Evolutionary conservation across 495 filamentous ascomycete species (phyloP), one percentile per base, ranked within the genome.

Genomic region (Daldinia decipiens): DNA sequence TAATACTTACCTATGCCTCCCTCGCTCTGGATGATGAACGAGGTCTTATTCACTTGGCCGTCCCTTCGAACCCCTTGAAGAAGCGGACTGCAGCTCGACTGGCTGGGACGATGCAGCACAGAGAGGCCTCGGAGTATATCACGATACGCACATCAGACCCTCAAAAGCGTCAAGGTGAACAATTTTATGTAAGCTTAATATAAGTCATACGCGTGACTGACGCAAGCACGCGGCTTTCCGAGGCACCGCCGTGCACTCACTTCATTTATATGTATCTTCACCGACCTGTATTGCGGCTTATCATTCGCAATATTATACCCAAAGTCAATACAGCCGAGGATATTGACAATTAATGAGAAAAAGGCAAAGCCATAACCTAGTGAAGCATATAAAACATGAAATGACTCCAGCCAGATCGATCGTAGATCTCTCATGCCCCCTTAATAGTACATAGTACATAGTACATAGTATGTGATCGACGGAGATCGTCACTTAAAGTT

Each of bases 151-250:
- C 11, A 29, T 27, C 4, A 26, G 24, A 29, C 50, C 50, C 50
- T 52, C 24, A 4, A 52, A 27, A 11, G 5, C n/a, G 21, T 51
- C 26, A 21, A 1, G 7, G 11, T 21, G 3, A 26, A 51, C 19
- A 55, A 55, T 55, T 60, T 27, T 27, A 53, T 59, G 43, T 47
- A 65, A 60, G 60, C 38, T 55, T 65, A 70, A 70, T 70, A 61
- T 70, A 61, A 51, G 50, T 70, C 50, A 64, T 70, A 65, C 62
- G 55, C 19, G 45, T 59, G 45, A 11, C 31, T 21, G 21, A 38
- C 52, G 67, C 51, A 60, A 38, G 60, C 29, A 60, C 54, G 67
- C 56, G 45, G 38, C 38, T 8, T 61, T 43, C 29, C 36, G 45
- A 64, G 19, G 31, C 40, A 34, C 9, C 27, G 11, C 52, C 32